Conservation (phyloP, 805 yeast genomes). For the Maudiozyma saulgeensis region DNA sequence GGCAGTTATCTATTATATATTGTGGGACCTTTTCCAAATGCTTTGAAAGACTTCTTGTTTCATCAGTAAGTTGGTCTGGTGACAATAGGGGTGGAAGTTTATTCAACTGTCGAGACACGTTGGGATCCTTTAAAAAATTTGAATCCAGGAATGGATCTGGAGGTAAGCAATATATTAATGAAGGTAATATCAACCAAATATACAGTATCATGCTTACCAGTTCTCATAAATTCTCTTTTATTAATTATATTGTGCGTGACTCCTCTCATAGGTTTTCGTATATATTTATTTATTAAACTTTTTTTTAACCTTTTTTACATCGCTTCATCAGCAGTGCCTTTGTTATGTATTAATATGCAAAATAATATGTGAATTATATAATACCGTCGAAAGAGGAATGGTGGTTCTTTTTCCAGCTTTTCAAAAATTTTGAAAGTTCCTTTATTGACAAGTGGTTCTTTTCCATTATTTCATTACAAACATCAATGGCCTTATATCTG, state of each 20-base stretch:
- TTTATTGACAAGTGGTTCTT: constrained; percentile 1
- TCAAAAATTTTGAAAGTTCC: constrained; percentile 14
- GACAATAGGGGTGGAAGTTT: constrained; percentile 21
- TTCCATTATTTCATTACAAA: constrained; percentile 11
- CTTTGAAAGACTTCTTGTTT: constrained; percentile 18
- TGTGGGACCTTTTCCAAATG: constrained; percentile 46
- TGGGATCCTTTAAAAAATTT: constrained; percentile 1
- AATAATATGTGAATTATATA: background rate
- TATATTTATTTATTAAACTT: background rate
- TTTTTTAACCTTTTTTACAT: background rate
- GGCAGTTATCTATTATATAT: constrained; percentile 57
- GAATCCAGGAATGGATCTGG: constrained; percentile 11
- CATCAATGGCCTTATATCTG: constrained; percentile 20
- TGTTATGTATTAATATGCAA: no score
- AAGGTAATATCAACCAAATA: background rate
- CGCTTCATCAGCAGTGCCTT: no score
- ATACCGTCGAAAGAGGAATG: constrained; percentile 7
- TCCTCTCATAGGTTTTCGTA: background rate
- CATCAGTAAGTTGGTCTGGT: constrained; percentile 19
- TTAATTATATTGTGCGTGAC: background rate
- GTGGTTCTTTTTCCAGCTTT: constrained; percentile 18
- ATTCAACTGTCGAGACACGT: background rate
- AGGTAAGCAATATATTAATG: constrained; percentile 2
- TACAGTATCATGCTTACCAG: background rate
- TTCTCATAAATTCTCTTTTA: background rate